These are phyloP conservation scores for Staphylotrichum longicolle DNA, from an alignment of 495 filamentous ascomycete genomes.

Conservation along the genomic window DNA sequence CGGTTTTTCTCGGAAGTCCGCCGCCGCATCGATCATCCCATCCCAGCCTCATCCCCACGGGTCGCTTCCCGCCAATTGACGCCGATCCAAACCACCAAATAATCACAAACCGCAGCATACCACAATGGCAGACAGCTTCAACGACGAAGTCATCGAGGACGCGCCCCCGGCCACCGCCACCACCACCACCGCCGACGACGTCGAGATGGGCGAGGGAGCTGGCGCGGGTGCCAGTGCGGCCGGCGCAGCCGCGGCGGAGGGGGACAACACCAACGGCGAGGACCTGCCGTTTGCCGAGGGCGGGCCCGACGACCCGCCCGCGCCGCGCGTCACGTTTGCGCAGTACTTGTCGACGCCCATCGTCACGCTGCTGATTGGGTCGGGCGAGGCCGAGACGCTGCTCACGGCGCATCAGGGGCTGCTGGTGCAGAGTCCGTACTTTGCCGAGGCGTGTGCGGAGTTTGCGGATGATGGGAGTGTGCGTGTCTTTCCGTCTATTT, in stretches of 20 bases:
- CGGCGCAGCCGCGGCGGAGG: not conserved
- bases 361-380: slow-evolving; percentile 71
- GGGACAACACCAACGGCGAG: slow-evolving; percentile 22
- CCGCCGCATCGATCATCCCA: not conserved
- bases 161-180: slow-evolving; percentile 31
- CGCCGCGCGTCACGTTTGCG: slow-evolving; percentile 44
- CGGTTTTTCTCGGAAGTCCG: not conserved
- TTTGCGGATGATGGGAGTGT: slow-evolving; percentile 55
- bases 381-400: slow-evolving; percentile 55
- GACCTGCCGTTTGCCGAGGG: slow-evolving; percentile 47
- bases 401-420: slow-evolving; percentile 79
- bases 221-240: slow-evolving; percentile 27
- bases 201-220: slow-evolving; percentile 49
- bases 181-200: slow-evolving; percentile 41
- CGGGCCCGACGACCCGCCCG: slow-evolving; percentile 31
- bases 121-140: slow-evolving; percentile 43
- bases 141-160: slow-evolving; percentile 38
- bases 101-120: no score
- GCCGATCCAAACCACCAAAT: no score
- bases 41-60: no score
- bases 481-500: slow-evolving; percentile 19
- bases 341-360: slow-evolving; percentile 76
- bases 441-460: slow-evolving; percentile 59
- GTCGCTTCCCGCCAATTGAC: no score
- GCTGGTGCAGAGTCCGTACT: slow-evolving; percentile 68